Percentiles rank a stretch among this genome's conserved stretches.
Evolutionary conservation across 768 basidiomycete species (phyloP).

Genomic region (Russula earlei): DNA sequence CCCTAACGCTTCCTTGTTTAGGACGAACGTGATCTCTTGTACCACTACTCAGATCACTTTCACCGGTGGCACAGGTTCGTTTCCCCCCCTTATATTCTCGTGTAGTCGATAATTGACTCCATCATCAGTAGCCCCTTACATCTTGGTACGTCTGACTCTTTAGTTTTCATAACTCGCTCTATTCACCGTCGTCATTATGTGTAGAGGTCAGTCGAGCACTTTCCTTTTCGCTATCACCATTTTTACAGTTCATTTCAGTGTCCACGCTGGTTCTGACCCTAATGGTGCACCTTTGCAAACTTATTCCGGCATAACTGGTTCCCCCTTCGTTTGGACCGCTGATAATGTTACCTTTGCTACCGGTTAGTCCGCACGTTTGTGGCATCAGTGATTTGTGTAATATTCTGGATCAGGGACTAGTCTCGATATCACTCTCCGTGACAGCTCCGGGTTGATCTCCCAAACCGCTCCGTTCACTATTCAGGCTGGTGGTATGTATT

Average conservation of each 20-base stretch:
- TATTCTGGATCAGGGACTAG: constrained; percentile 31
- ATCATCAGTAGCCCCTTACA: constrained; percentile 44
- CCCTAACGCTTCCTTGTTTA: constrained; percentile 22
- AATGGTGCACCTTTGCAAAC: constrained; percentile 34
- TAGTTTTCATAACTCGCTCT: too few species aligned
- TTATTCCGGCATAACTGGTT: constrained; percentile 32
- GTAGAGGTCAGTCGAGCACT: constrained; percentile 34
- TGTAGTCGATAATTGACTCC: constrained; percentile 9
- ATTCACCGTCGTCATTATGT: too few species aligned
- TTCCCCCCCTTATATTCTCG: background rate
- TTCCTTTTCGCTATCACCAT: too few species aligned
- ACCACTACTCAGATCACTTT: constrained; percentile 46
- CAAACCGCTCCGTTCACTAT: constrained; percentile 49
- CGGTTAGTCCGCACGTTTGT: constrained; percentile 28
- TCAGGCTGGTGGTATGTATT: constrained; percentile 24
- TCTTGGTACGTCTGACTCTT: constrained; percentile 41
- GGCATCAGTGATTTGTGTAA: background rate
- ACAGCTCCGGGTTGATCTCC: constrained; percentile 40
- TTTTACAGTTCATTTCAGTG: constrained; percentile 27
- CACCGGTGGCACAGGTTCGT: constrained; percentile 41
- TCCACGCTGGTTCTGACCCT: constrained; percentile 44
- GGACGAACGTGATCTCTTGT: constrained; percentile 44
- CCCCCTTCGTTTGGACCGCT: constrained; percentile 44
- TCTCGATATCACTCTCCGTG: constrained; percentile 53
- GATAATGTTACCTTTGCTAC: constrained; percentile 37